Evolutionary conservation across 2,329 filamentous ascomycete species (phyloP), one percentile per base, ranked within the genome.

Genomic region (Rosellinia necatrix): DNA sequence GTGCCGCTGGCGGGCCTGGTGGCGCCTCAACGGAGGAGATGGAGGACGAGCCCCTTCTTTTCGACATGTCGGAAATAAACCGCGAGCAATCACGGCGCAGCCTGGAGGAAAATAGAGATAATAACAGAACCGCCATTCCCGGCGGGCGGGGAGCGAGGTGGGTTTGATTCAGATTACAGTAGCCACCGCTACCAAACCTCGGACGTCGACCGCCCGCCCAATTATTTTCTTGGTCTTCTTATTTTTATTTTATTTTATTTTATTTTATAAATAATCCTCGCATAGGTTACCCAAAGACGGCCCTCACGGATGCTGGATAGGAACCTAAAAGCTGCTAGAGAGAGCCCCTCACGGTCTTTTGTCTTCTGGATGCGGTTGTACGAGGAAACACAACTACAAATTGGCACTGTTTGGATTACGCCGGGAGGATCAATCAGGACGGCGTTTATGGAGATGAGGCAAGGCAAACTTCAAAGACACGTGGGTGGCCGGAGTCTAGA

Each of bases 61-160:
- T 91, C 70, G 85, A 88, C 60, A 84, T 91, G 78, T 89, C 85
- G 30, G 88, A 91, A 70, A 82, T 90, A 68, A 85, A 85, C 62
- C 76, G 81, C 12, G 68, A 71, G 15, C 78, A 80, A 53, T 79
- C 80, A 40, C 76, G 84, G 59, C 78, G 81, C 59, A 87, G 82
- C 62, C 69, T 86, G 6, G 84, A 87, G 62, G 84, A 86, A 59
- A 73, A 71, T 1, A 70, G 75, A 38, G 71, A 74, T 2, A 70
- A 71, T 3, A 71, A 72, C 24, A 69, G 70, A 19, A 73, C 74
- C 54, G 71, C 74, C 48, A 78, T 73, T 15, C 67, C 72, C 21
- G 71, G 64, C 13, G 58, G 61, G n/a, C n/a, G 58, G 62, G 15
- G 70, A 77, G 25, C 70, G 74, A 51, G 71, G 69, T 41, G 68